A percentile compares a stretch with the other conserved stretches of the same genome.
These are phyloP conservation scores for Nymphaea colorata DNA, from an alignment of 164 flowering plant genomes.

Conservation along the genomic window DNA sequence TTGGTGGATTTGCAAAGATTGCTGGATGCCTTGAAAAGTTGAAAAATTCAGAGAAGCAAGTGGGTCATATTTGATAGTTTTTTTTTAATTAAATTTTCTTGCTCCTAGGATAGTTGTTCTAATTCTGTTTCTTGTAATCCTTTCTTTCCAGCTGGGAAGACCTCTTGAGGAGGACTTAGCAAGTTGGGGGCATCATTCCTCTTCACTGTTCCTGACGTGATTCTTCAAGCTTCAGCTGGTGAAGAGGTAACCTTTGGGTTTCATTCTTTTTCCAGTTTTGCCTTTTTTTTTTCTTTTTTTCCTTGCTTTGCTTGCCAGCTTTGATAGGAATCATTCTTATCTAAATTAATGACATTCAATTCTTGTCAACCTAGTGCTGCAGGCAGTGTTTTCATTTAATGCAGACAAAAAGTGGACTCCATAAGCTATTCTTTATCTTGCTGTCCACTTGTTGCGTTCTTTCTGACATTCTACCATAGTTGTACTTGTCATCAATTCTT, in stretches of 20 bases:
- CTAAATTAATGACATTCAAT: too few species aligned
- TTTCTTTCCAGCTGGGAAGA: slow-evolving; percentile 50
- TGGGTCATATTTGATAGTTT: slow-evolving; percentile 6
- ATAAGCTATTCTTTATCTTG: too few species aligned
- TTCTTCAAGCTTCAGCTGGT: slow-evolving; percentile 90
- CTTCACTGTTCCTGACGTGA: slow-evolving; percentile 81
- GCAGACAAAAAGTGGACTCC: too few species aligned
- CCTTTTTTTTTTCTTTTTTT: too few species aligned
- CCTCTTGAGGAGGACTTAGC: slow-evolving; percentile 87
- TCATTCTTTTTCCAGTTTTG: too few species aligned
- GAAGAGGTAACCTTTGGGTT: slow-evolving; percentile 42
- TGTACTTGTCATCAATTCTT: too few species aligned
- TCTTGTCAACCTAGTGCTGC: too few species aligned
- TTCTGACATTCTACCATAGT: too few species aligned
- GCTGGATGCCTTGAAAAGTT: slow-evolving; percentile 61
- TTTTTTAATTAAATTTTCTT: background rate
- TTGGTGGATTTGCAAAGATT: slow-evolving; percentile 83
- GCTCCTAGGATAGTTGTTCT: background rate
- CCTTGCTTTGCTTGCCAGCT: too few species aligned
- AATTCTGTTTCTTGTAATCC: background rate
- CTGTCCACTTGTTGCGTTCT: too few species aligned
- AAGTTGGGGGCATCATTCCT: slow-evolving; percentile 89
- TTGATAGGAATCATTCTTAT: too few species aligned
- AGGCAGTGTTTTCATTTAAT: too few species aligned
- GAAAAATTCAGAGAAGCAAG: slow-evolving; percentile 80